These are phyloP conservation scores for Talaromyces sp. DNA, from an alignment of 2,329 filamentous ascomycete genomes.

Conservation along the genomic window DNA sequence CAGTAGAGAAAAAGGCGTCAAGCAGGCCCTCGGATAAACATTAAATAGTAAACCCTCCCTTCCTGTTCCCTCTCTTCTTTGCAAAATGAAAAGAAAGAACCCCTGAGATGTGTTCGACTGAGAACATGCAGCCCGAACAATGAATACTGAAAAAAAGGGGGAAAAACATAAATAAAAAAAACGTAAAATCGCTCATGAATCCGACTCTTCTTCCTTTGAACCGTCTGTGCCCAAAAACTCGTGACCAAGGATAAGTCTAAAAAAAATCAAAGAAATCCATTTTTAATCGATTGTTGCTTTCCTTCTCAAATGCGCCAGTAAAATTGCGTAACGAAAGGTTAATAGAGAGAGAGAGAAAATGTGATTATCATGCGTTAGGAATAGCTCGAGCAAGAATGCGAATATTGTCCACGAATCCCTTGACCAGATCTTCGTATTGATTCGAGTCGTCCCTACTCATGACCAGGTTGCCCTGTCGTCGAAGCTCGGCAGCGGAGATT, in stretches of 20 bases:
- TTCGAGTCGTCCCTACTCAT: constrained; percentile 34
- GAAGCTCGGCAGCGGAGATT: constrained; percentile 42
- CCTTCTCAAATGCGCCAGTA: neutral
- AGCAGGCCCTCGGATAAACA: neutral
- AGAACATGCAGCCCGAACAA: neutral
- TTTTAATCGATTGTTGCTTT: neutral
- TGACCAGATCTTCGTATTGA: constrained; percentile 43
- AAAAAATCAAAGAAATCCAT: neutral
- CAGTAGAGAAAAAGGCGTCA: neutral
- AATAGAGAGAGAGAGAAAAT: neutral
- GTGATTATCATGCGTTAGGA: constrained; percentile 20
- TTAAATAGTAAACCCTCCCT: neutral
- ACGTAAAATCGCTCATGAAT: neutral
- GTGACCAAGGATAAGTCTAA: neutral
- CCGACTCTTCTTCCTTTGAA: neutral
- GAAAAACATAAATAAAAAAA: neutral
- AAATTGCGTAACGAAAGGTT: neutral
- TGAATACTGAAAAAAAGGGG: neutral
- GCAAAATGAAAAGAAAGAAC: neutral
- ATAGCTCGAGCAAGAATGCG: constrained; percentile 41
- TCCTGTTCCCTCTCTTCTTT: neutral
- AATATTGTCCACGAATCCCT: constrained; percentile 48
- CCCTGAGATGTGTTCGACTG: neutral
- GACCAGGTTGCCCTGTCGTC: constrained; percentile 40
- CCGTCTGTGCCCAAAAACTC: neutral